Conservation (phyloP, 2,329 filamentous ascomycete genomes). For the Pseudocercospora crystallina region DNA sequence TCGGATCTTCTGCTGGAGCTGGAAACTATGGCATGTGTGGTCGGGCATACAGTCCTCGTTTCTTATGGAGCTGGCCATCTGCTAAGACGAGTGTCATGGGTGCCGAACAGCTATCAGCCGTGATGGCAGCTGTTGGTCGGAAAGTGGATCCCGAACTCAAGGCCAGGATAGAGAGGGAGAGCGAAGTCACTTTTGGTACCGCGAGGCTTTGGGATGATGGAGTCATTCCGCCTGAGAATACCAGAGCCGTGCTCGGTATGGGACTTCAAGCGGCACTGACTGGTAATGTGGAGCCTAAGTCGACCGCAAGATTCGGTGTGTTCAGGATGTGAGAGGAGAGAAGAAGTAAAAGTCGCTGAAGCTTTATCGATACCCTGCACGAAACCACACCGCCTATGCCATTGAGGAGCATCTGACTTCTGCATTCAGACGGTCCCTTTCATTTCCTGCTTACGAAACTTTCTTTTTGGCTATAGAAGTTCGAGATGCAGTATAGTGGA, state of each 20-base stretch:
- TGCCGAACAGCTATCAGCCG: constrained; percentile 81
- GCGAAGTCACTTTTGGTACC: constrained; percentile 82
- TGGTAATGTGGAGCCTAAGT: constrained; percentile 35
- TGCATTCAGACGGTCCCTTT: constrained; percentile 2
- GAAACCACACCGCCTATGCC: too few relatives aligned
- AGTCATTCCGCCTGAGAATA: constrained; percentile 52
- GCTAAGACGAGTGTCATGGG: constrained; percentile 98
- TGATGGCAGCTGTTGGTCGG: constrained; percentile 93
- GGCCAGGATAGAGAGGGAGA: constrained; percentile 83
- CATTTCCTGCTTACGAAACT: constrained; percentile 5
- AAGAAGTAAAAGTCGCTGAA: not conserved
- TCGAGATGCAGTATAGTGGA: too few relatives aligned
- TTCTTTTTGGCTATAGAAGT: too few relatives aligned
- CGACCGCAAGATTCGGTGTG: constrained; percentile 38
- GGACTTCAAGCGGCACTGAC: constrained; percentile 46
- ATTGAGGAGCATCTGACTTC: not conserved
- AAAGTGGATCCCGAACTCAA: constrained; percentile 77
- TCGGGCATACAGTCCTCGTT: constrained; percentile 83
- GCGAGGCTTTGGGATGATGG: constrained; percentile 79
- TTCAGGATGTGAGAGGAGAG: constrained; percentile 38
- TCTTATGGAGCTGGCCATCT: constrained; percentile 97
- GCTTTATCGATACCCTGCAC: too few relatives aligned
- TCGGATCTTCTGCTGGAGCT: constrained; percentile 89
- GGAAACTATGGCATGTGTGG: constrained; percentile 99
- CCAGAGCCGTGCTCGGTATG: constrained; percentile 49